Base-by-base conservation (phyloP, 202 grass and related monocot genomes). In the Setaria italica region DNA sequence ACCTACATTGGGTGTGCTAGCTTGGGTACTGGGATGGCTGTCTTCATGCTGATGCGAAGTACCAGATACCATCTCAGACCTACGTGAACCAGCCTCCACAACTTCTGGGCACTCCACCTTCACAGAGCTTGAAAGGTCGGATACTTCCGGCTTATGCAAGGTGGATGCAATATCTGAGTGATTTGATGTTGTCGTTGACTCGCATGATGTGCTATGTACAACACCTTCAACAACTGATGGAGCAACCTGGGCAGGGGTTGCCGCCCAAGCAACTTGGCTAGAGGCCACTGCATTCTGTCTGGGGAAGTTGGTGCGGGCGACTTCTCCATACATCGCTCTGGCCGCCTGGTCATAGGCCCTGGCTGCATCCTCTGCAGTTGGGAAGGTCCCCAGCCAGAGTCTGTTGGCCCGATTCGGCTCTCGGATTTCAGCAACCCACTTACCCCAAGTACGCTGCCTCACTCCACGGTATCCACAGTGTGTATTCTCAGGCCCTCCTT, bases 381-480 rank as follows among this genome's bases (percentile, higher is more conserved):
- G 91, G 21, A 92, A 99, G 11, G 97, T 97, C 12, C 97, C 97
- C 11, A 99, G 70, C 97, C 94, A 99, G 29, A 99, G 92, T 19
- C 94, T 91, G 60, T 74, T 90, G 41, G 85, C 65, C 13, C 74
- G 85, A 41, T 96, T 92, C 2, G 97, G 97, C 72, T 99, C 97
- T 29, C 92, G 82, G 46, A 99, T 99, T 85, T 97, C 97, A 56
- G 97, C 92, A 33, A 99, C 97, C 97, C 97, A 99, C 62, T 97
- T 99, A 4, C 97, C 97, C 94, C 94, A 99, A 5, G 91, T 93
- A 0, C 94, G 90, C 53, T 99, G 94, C 83, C 97, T 92, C 21
- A 99, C 97, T 20, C 97, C 97, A 50, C 94, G 88, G 80, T 90
- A 99, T 11, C 77, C 82, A 50, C 92, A 99, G 1, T 46, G 73